A percentile compares a stretch with the other conserved stretches of the same genome.
These are phyloP conservation scores for Akebia trifoliata DNA, from an alignment of 164 flowering plant genomes.

Conservation along the genomic window DNA sequence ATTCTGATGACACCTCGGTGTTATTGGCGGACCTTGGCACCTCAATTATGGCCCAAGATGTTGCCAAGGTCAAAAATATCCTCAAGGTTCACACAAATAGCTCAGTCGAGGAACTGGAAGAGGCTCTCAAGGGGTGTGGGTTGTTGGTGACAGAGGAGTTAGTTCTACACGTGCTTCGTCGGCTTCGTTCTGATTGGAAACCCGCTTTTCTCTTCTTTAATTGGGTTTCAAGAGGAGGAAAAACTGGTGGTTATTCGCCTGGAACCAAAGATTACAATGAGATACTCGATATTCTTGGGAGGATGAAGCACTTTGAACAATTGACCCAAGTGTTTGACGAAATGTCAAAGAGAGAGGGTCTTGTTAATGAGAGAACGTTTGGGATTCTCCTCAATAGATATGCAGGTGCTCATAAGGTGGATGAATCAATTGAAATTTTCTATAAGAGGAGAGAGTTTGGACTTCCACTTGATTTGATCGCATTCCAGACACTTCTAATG, in stretches of 20 bases:
- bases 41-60: slow-evolving; percentile 16
- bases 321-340: slow-evolving; percentile 62
- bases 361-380: slow-evolving; percentile 50
- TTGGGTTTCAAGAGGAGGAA: slow-evolving; percentile 39
- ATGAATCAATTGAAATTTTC: slow-evolving; percentile 54
- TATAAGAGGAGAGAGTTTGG: slow-evolving; percentile 55
- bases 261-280: slow-evolving; percentile 46
- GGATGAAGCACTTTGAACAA: slow-evolving; percentile 50
- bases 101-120: slow-evolving; percentile 33
- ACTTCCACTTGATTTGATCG: slow-evolving; percentile 41
- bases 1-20: background rate
- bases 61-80: slow-evolving; percentile 41
- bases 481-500: slow-evolving; percentile 70
- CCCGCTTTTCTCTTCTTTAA: slow-evolving; percentile 60
- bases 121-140: slow-evolving; percentile 34
- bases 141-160: slow-evolving; percentile 44
- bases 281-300: slow-evolving; percentile 71
- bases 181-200: slow-evolving; percentile 72
- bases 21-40: background rate
- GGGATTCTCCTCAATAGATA: slow-evolving; percentile 52
- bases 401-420: slow-evolving; percentile 66
- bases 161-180: slow-evolving; percentile 51
- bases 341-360: slow-evolving; percentile 50
- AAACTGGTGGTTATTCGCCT: slow-evolving; percentile 22
- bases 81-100: slow-evolving; percentile 32